Base-by-base conservation (phyloP, 129 eudicot genomes). In the Arctium lappa region DNA sequence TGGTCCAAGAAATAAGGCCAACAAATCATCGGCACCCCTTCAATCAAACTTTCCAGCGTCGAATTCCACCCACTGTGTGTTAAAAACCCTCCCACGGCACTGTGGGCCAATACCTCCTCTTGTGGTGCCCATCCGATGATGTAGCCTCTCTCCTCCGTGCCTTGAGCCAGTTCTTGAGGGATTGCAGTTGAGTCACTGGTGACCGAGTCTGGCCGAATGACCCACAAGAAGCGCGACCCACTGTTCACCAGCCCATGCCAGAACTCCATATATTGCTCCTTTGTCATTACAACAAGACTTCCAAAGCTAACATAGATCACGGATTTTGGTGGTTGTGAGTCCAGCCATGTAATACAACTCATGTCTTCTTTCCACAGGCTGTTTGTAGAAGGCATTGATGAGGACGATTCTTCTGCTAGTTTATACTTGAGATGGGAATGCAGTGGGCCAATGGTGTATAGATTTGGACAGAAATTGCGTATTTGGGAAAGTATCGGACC, bases 51-150 rank as follows among this genome's bases (percentile, higher is more conserved):
- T 79, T 89, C 92, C 15, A 91, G 29, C 16, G 87, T 87, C 34
- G 91, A 89, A 76, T 91, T 89, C 92, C 92, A 91, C 48, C 92
- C 92, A 44, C 87, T 74, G 36, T 89, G 92, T 22, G 88, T 89
- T 44, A 91, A 74, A 78, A 91, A 91, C 84, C 88, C 92, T 42
- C 93, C 90, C 11, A 91, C 78, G 0, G 93, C 86, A 12, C 12
- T 10, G n/a, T 91, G 95, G 82, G 88, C 89, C 86, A 87, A 34
- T 10, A 89, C 86, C 63, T 87, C 91, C 85, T 87, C 95, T 66
- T 91, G 92, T 22, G 92, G 91, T 2, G 87, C 89, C 95, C 92
- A 91, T 29, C 84, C 86, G 6, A 80, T 83, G 29, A 89, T 80
- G 48, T 63, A 89, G 12, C 92, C 86, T 79, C 86, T 84, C 62